A percentile compares a stretch with the other conserved stretches of the same genome.
Evolutionary conservation across 2,329 filamentous ascomycete genomes (phyloP).

Genomic region (Exophiala bonariae): DNA sequence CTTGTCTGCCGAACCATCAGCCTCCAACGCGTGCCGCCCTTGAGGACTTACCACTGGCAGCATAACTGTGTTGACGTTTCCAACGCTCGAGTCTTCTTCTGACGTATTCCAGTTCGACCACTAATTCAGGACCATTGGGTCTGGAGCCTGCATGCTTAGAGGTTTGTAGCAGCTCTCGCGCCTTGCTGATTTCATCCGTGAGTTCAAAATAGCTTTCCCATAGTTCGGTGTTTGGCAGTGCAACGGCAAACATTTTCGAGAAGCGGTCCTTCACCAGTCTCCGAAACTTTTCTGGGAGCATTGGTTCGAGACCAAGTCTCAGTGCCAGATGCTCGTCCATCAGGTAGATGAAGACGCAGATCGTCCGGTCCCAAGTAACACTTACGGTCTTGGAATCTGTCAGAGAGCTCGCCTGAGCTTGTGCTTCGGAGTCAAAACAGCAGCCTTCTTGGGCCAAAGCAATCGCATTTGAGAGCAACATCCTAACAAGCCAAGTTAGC

Average conservation of each 20-base stretch:
- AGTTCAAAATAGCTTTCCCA: not conserved
- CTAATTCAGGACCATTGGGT: not conserved
- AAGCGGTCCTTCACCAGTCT: not conserved
- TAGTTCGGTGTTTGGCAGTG: not conserved
- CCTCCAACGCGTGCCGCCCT: not conserved
- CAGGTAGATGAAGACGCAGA: not conserved
- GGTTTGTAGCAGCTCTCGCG: not conserved
- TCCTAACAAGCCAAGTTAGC: not conserved
- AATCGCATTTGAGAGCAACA: not conserved
- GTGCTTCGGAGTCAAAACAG: not conserved
- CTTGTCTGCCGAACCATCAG: not conserved
- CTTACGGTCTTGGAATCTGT: not conserved
- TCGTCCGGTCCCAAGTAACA: not conserved
- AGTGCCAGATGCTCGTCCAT: not conserved
- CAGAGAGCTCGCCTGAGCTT: not conserved
- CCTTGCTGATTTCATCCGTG: not conserved
- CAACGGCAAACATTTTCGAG: not conserved
- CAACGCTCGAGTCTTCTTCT: not conserved
- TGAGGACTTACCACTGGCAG: not conserved
- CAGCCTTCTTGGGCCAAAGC: not conserved
- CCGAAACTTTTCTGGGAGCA: not conserved
- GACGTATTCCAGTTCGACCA: not conserved
- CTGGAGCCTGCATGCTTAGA: not conserved
- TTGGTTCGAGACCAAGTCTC: not conserved
- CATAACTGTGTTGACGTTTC: not conserved